phyloP scores from a whole-genome alignment of 805 yeast genomes.

The Wickerhamiella kurtzmanii region DNA sequence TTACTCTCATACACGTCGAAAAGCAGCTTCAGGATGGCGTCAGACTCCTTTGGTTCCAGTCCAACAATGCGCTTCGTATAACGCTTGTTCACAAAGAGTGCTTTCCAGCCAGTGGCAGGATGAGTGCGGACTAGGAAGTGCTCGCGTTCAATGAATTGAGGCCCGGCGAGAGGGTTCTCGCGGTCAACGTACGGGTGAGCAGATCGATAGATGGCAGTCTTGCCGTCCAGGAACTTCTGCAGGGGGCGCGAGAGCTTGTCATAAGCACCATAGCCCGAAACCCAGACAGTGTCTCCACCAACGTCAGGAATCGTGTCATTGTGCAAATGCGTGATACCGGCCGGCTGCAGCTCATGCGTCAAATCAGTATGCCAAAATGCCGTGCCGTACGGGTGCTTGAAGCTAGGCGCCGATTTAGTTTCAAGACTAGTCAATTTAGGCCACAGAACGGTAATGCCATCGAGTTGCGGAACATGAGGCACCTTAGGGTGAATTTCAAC shows the following conservation, averaged over 20 bases:
- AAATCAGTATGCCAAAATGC: constrained; percentile 60
- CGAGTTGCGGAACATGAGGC: constrained; percentile 28
- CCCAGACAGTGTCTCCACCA: constrained; percentile 46
- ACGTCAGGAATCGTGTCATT: constrained; percentile 45
- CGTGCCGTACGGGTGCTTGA: constrained; percentile 20
- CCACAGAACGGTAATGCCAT: constrained; percentile 29
- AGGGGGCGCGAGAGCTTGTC: constrained; percentile 38
- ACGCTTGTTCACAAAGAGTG: constrained; percentile 41
- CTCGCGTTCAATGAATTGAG: constrained; percentile 32
- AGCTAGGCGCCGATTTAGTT: constrained; percentile 28
- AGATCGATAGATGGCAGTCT: constrained; percentile 45
- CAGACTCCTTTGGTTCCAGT: constrained; percentile 59
- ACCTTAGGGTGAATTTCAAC: constrained; percentile 30
- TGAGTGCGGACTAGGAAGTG: constrained; percentile 51
- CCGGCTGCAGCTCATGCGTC: constrained; percentile 61
- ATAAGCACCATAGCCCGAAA: constrained; percentile 41
- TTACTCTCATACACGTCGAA: constrained; percentile 25
- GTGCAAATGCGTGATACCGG: constrained; percentile 55
- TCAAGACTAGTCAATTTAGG: constrained; percentile 36
- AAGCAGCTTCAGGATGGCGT: constrained; percentile 43
- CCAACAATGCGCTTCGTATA: constrained; percentile 59
- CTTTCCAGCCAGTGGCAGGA: constrained; percentile 52
- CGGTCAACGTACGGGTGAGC: constrained; percentile 32
- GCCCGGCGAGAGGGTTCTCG: constrained; percentile 21
- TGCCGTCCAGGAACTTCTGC: constrained; percentile 35